Percentiles rank a stretch among this genome's conserved stretches.
phyloP scores from a whole-genome alignment of 2,329 filamentous ascomycete species.

The Fonsecaea pedrosoi region DNA sequence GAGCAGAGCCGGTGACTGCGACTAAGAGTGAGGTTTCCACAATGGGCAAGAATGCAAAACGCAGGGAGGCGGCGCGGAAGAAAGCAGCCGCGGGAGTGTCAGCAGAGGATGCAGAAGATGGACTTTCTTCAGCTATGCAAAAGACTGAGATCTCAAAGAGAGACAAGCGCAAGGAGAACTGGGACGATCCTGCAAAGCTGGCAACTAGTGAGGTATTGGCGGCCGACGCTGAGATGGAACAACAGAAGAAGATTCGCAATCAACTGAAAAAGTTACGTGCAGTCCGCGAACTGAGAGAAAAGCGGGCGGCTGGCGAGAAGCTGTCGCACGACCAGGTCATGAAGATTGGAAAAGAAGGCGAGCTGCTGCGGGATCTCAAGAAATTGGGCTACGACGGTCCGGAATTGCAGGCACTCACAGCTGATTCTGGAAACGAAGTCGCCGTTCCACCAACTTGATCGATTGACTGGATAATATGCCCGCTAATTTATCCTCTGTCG shows the following conservation, averaged over 20 bases:
- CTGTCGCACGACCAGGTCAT: constrained; percentile 93
- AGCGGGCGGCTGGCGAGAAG: constrained; percentile 84
- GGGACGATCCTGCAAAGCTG: constrained; percentile 38
- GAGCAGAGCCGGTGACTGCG: constrained; percentile 66
- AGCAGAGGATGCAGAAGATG: constrained; percentile 46
- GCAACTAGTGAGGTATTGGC: constrained; percentile 44
- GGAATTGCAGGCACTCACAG: constrained; percentile 44
- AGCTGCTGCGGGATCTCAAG: constrained; percentile 87
- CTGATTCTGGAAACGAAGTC: constrained; percentile 11
- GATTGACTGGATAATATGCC: neutral
- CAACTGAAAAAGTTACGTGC: constrained; percentile 95
- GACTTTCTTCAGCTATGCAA: constrained; percentile 42
- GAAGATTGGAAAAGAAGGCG: constrained; percentile 96
- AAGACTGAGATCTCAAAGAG: constrained; percentile 27
- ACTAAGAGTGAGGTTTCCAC: constrained; percentile 57
- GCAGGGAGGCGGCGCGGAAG: constrained; percentile 64
- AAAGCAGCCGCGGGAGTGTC: constrained; percentile 61
- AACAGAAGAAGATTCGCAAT: constrained; percentile 90
- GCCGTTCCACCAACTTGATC: neutral
- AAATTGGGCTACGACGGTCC: constrained; percentile 82
- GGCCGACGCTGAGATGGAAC: constrained; percentile 74
- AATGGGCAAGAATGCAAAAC: constrained; percentile 86
- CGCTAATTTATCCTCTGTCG: neutral
- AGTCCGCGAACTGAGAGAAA: constrained; percentile 85
- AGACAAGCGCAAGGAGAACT: constrained; percentile 41